Evolutionary conservation across 169 alveolate species (phyloP).

Genomic region (Plasmodium knowlesi): DNA sequence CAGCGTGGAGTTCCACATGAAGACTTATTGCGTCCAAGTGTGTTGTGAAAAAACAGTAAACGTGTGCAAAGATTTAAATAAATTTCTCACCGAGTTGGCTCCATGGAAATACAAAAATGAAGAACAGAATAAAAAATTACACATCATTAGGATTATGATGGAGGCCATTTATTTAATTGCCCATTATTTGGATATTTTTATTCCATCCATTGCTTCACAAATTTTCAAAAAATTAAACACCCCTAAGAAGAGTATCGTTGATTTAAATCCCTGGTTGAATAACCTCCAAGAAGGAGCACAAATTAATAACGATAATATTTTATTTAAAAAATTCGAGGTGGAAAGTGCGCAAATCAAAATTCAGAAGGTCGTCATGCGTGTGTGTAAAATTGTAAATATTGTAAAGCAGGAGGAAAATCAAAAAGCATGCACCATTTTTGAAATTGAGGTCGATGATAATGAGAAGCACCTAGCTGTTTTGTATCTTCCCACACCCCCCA

Average conservation of each 20-base stretch:
- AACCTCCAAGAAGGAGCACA: slow-evolving; percentile 74
- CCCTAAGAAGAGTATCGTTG: slow-evolving; percentile 74
- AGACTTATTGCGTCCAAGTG: slow-evolving; percentile 78
- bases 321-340: slow-evolving; percentile 68
- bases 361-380: slow-evolving; percentile 57
- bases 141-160: slow-evolving; percentile 87
- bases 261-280: slow-evolving; percentile 77
- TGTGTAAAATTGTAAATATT: slow-evolving; percentile 39
- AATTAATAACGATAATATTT: slow-evolving; percentile 43
- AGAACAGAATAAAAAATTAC: slow-evolving; percentile 77
- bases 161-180: slow-evolving; percentile 92
- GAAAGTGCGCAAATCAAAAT: slow-evolving; percentile 31
- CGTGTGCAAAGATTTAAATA: slow-evolving; percentile 87
- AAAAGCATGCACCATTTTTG: slow-evolving; percentile 17
- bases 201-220: slow-evolving; percentile 87
- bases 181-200: slow-evolving; percentile 89
- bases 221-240: slow-evolving; percentile 86
- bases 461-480: slow-evolving; percentile 42
- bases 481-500: slow-evolving; percentile 3
- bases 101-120: slow-evolving; percentile 89
- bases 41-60: slow-evolving; percentile 83
- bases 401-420: slow-evolving; percentile 7
- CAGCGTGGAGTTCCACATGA: slow-evolving; percentile 74
- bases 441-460: slow-evolving; percentile 29
- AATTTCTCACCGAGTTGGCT: slow-evolving; percentile 88